Conservation (phyloP, 2,329 filamentous ascomycete genomes). For the Fusarium goolgardi region DNA sequence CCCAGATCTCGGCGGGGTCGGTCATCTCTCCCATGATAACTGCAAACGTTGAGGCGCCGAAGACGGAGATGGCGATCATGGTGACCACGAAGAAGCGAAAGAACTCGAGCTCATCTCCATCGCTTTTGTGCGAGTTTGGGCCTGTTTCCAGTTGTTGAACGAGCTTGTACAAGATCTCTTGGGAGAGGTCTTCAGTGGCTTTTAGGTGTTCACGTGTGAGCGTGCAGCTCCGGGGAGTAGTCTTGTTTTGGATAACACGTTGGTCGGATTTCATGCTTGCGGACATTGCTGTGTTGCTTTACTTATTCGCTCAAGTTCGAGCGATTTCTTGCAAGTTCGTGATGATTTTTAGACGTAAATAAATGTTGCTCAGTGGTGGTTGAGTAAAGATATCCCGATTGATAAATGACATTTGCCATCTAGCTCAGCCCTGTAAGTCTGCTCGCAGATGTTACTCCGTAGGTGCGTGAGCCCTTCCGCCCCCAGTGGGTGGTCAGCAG, state of each 20-base stretch:
- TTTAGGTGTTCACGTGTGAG: not conserved
- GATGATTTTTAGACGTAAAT: too few relatives aligned
- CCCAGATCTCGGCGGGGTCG: slow-evolving; percentile 5
- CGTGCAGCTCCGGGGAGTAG: too few relatives aligned
- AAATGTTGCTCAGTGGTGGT: too few relatives aligned
- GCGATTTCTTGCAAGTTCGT: too few relatives aligned
- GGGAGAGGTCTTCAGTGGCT: not conserved
- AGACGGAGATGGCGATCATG: slow-evolving; percentile 10
- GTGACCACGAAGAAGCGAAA: slow-evolving; percentile 5
- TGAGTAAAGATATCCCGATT: too few relatives aligned
- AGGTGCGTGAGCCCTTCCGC: too few relatives aligned
- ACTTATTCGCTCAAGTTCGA: too few relatives aligned
- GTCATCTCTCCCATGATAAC: slow-evolving; percentile 7
- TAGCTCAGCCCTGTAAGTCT: too few relatives aligned
- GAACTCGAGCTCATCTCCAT: slow-evolving; percentile 1
- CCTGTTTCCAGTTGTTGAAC: not conserved
- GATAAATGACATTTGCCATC: too few relatives aligned
- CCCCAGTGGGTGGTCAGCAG: too few relatives aligned
- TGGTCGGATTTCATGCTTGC: not conserved
- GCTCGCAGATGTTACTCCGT: too few relatives aligned
- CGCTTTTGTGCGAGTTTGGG: not conserved
- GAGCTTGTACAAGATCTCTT: not conserved
- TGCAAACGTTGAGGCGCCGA: slow-evolving; percentile 1
- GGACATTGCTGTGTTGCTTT: not conserved
- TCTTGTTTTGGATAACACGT: not conserved